phyloP scores from a whole-genome alignment of 2,329 filamentous ascomycete species.

The Leptosphaerulina australis region DNA sequence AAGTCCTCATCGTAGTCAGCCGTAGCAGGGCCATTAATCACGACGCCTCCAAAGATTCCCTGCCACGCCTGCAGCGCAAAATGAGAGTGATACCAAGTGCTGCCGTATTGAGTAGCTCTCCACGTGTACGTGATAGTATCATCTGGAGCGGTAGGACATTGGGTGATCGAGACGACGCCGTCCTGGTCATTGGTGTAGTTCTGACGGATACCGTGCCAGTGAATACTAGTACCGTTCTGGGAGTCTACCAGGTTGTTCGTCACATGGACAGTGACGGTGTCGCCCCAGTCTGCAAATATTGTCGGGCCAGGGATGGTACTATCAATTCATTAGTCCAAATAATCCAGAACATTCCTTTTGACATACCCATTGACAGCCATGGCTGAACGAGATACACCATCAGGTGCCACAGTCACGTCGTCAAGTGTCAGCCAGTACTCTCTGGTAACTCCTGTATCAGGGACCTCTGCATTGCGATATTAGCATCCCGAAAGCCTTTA shows the following conservation, averaged over 20 bases:
- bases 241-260: slow-evolving; percentile 37
- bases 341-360: not conserved
- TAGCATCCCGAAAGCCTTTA: not conserved
- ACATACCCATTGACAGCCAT: slow-evolving; percentile 47
- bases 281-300: slow-evolving; percentile 51
- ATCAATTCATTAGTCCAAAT: not conserved
- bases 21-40: slow-evolving; percentile 51
- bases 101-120: slow-evolving; percentile 50
- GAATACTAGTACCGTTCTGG: slow-evolving; percentile 40
- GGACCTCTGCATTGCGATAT: slow-evolving; percentile 39
- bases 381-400: slow-evolving; percentile 56
- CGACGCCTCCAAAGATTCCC: slow-evolving; percentile 50
- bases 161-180: slow-evolving; percentile 41
- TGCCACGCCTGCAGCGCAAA: slow-evolving; percentile 51
- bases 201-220: slow-evolving; percentile 44
- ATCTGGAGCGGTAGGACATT: slow-evolving; percentile 38
- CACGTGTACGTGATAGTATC: slow-evolving; percentile 42
- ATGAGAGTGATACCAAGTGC: slow-evolving; percentile 52
- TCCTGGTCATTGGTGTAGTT: slow-evolving; percentile 41
- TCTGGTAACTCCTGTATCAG: slow-evolving; percentile 62
- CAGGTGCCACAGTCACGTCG: slow-evolving; percentile 55
- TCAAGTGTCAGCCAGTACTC: slow-evolving; percentile 54
- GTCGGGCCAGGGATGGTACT: slow-evolving; percentile 53
- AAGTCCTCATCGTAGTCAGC: slow-evolving; percentile 52
- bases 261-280: slow-evolving; percentile 48